These are phyloP conservation scores for Pythium dissimile DNA, from an alignment of 352 stramenopile species.

Conservation along the genomic window DNA sequence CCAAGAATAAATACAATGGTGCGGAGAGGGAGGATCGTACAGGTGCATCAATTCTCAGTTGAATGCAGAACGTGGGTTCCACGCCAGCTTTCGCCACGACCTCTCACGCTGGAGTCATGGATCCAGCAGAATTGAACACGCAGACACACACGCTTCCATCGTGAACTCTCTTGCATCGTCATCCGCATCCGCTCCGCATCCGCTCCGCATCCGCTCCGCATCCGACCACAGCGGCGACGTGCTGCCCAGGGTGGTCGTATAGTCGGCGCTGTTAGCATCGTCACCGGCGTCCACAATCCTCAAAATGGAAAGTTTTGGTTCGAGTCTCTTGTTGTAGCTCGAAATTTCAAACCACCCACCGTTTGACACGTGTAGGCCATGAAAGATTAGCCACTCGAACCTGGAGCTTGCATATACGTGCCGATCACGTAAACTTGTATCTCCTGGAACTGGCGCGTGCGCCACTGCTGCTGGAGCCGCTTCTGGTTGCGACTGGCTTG, in stretches of 20 bases:
- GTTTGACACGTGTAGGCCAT: background rate
- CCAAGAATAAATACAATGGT: too few relatives aligned
- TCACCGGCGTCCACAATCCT: background rate
- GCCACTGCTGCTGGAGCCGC: conserved; percentile 7
- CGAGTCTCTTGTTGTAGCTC: background rate
- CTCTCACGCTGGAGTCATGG: background rate
- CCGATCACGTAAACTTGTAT: conserved; percentile 3
- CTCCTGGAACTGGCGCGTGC: background rate
- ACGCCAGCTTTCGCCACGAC: too few relatives aligned
- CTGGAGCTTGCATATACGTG: background rate
- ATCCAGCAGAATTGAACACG: background rate
- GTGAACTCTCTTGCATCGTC: background rate
- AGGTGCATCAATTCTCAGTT: background rate
- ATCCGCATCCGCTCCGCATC: background rate
- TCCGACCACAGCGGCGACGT: background rate
- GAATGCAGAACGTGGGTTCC: too few relatives aligned
- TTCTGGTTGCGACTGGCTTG: conserved; percentile 20
- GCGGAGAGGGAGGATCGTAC: too few relatives aligned
- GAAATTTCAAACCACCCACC: background rate
- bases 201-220: background rate
- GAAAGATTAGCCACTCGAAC: background rate
- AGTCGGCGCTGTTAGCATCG: background rate
- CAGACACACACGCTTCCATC: background rate
- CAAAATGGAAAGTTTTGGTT: background rate
- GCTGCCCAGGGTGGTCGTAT: background rate